Evolutionary conservation across 495 filamentous ascomycete species (phyloP), one percentile per base, ranked within the genome.

Genomic region (Daldinia decipiens): DNA sequence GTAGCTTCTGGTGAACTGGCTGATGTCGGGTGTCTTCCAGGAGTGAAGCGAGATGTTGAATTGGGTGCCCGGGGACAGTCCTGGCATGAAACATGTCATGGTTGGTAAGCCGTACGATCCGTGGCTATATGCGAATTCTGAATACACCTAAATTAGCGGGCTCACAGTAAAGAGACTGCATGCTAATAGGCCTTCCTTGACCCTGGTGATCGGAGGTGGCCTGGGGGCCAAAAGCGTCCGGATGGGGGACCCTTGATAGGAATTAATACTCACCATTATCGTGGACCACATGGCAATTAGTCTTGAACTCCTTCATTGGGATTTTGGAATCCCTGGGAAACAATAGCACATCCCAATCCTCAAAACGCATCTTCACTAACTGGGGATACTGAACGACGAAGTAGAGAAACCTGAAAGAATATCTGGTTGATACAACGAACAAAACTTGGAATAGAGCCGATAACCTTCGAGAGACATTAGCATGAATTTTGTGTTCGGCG

Each of bases 221-320:
- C 8, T 13, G 15, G 3, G 13, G 26, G 7, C 17, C 2, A 6
- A 15, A 50, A 19, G 39, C 6, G 17, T 43, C 39, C 9, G 8
- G 39, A 43, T 19, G 39, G 34, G 19, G 51, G n/a, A n/a, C n/a
- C n/a, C n/a, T 15, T 11, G n/a, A 1, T 26, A 31, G 59, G 38
- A 8, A 57, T 32, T 17, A 7, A 7, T n/a, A 63, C 84, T 74
- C 76, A 87, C 88, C 85, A 59, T 83, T 76, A 74, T 94, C 92
- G 39, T 87, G 87, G 39, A 89, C 86, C 17, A 91, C 91, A 78
- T 89, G 91, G 78, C 93, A 97, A 70, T 88, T 85, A 15, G 92
- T 93, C 74, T 89, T 91, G 86, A 95, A 97, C 76, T 97, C 93
- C 76, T 94, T 92, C 47, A 95, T 78, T 8, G 93, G 93, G 17